Conservation (phyloP, 805 yeast genomes). For the Kluyveromyces aestuarii region DNA sequence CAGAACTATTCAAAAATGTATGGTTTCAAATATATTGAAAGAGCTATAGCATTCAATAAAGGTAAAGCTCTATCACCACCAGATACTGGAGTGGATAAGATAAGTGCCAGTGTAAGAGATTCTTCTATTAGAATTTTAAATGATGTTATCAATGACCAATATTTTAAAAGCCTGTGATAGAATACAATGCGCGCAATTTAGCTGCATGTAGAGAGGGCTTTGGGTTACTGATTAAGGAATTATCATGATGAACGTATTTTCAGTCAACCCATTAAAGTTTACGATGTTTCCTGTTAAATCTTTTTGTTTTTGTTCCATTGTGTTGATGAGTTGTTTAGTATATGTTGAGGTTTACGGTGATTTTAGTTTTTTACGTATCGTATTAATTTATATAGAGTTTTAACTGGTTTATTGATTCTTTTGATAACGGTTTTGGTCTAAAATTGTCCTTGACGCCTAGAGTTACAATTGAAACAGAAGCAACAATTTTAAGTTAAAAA, state of each 20-base stretch:
- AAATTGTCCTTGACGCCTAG: background rate
- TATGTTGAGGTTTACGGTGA: background rate
- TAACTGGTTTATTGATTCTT: background rate
- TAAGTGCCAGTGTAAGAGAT: background rate
- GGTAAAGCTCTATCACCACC: slow-evolving; percentile 2
- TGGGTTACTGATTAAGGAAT: background rate
- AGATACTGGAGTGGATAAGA: background rate
- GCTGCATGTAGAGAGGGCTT: background rate
- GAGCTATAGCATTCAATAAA: slow-evolving; percentile 12
- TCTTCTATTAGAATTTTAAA: slow-evolving; percentile 11
- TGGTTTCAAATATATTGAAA: slow-evolving; percentile 16
- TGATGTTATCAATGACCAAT: slow-evolving; percentile 12
- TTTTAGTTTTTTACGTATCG: background rate
- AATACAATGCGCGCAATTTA: background rate
- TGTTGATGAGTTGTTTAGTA: no score
- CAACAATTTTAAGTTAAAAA: background rate
- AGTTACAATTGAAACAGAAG: background rate
- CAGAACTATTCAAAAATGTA: slow-evolving; percentile 14
- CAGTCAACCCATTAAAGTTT: background rate
- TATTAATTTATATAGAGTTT: background rate
- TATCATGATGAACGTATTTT: background rate
- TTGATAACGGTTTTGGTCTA: no score
- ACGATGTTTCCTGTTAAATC: background rate
- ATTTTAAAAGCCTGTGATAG: slow-evolving; percentile 8
- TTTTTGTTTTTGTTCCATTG: background rate